phyloP scores from a whole-genome alignment of 805 yeast species.

The Starmerella ratchasimensis region DNA sequence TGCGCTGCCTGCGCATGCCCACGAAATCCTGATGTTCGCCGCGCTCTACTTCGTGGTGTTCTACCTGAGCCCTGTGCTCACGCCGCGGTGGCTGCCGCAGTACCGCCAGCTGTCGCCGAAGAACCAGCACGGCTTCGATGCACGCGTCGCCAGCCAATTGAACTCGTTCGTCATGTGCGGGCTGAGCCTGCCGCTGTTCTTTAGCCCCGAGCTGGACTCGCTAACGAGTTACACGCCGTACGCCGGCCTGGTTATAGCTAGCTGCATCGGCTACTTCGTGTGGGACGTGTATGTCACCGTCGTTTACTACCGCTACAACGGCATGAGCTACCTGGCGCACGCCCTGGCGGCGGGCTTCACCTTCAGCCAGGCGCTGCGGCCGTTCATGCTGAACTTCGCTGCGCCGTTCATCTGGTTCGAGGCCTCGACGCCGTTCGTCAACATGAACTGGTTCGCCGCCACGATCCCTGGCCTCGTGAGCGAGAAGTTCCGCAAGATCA shows the following conservation, averaged over 20 bases:
- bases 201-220: slow-evolving; percentile 43
- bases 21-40: slow-evolving; percentile 53
- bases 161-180: slow-evolving; percentile 58
- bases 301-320: slow-evolving; percentile 51
- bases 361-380: slow-evolving; percentile 47
- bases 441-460: slow-evolving; percentile 79
- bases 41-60: slow-evolving; percentile 44
- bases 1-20: slow-evolving; percentile 31
- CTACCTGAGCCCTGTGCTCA: slow-evolving; percentile 37
- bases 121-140: slow-evolving; percentile 62
- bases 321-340: slow-evolving; percentile 68
- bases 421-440: slow-evolving; percentile 86
- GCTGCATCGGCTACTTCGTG: slow-evolving; percentile 72
- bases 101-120: slow-evolving; percentile 38
- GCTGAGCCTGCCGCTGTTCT: slow-evolving; percentile 50
- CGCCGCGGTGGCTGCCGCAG: slow-evolving; percentile 34
- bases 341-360: slow-evolving; percentile 72
- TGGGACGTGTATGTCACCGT: slow-evolving; percentile 79
- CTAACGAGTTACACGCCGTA: slow-evolving; percentile 62
- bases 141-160: slow-evolving; percentile 77
- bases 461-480: slow-evolving; percentile 62
- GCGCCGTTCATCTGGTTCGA: slow-evolving; percentile 79
- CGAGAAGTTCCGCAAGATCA: slow-evolving; percentile 38
- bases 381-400: slow-evolving; percentile 68
- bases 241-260: slow-evolving; percentile 56